Percentiles rank a stretch among this genome's conserved stretches.
Evolutionary conservation across 1,139 yeast genomes (phyloP).

Genomic region (Diutina sp.): DNA sequence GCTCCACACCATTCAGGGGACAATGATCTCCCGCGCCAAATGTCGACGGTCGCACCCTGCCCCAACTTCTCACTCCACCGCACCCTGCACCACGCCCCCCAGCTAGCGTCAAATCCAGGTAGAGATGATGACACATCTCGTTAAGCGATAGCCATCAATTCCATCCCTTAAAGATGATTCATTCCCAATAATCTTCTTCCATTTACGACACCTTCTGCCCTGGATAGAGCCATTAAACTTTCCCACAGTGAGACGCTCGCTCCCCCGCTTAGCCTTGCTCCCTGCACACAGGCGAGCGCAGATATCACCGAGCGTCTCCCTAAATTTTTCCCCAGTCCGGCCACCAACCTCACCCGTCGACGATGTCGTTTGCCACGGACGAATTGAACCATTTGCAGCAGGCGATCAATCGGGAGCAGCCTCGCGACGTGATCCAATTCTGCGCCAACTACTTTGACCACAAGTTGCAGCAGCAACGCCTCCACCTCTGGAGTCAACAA

Average conservation of each 20-base stretch:
- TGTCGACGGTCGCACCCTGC: not conserved
- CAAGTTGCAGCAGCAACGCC: slow-evolving; percentile 49
- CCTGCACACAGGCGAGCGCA: not conserved
- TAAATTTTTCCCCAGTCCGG: slow-evolving; percentile 1
- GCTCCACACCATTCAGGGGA: not conserved
- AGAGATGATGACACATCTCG: too few species aligned
- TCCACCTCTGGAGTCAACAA: slow-evolving; percentile 39
- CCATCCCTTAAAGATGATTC: too few species aligned
- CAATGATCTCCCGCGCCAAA: not conserved
- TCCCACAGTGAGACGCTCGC: not conserved
- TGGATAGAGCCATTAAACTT: not conserved
- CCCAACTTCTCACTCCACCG: not conserved
- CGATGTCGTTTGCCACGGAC: slow-evolving; percentile 8
- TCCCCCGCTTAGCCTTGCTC: not conserved
- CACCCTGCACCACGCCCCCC: not conserved
- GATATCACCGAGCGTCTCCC: not conserved
- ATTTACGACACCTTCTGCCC: not conserved
- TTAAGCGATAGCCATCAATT: too few species aligned
- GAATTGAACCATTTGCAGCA: slow-evolving; percentile 53
- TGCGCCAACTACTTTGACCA: slow-evolving; percentile 60
- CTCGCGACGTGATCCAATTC: slow-evolving; percentile 59
- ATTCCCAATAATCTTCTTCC: not conserved
- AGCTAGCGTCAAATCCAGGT: not conserved
- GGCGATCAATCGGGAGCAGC: slow-evolving; percentile 50
- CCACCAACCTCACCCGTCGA: not conserved